A percentile compares a stretch with the other conserved stretches of the same genome.
phyloP scores from a whole-genome alignment of 2,329 filamentous ascomycete genomes.

The Periconia sp. region DNA sequence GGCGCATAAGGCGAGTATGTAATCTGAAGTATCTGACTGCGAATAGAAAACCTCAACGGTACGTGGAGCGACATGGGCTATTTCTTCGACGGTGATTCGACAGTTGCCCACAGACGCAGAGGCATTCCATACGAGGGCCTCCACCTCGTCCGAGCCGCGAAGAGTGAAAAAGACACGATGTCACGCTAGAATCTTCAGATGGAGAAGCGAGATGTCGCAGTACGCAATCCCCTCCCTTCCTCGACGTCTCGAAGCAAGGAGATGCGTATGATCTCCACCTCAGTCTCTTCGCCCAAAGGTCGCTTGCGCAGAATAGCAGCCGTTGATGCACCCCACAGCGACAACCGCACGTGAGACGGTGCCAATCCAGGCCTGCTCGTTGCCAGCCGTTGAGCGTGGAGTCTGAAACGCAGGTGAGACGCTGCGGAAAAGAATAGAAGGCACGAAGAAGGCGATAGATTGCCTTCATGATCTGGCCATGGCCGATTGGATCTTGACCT shows the following conservation, averaged over 20 bases:
- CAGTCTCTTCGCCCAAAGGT: slow-evolving; percentile 10
- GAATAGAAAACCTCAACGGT: not conserved
- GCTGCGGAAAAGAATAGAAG: slow-evolving; percentile 8
- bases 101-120: not conserved
- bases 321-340: not conserved
- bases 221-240: not conserved
- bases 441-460: slow-evolving; percentile 7
- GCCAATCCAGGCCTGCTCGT: not conserved
- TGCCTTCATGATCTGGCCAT: too few species aligned
- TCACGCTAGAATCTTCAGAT: not conserved
- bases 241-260: slow-evolving; percentile 6
- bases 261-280: slow-evolving; percentile 9
- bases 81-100: not conserved
- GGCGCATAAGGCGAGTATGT: slow-evolving; percentile 8
- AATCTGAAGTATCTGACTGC: not conserved
- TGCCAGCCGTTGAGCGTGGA: slow-evolving; percentile 1
- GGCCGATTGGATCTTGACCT: not conserved
- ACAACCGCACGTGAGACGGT: not conserved
- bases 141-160: not conserved
- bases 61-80: not conserved
- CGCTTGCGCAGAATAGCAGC: slow-evolving; percentile 2
- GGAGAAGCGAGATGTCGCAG: not conserved
- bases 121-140: not conserved
- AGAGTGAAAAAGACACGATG: too few species aligned
- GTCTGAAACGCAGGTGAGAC: slow-evolving; percentile 12